A percentile compares a stretch with the other conserved stretches of the same genome.
Evolutionary conservation across 768 basidiomycete genomes (phyloP).

Genomic region (Panaeolus cyanescens): DNA sequence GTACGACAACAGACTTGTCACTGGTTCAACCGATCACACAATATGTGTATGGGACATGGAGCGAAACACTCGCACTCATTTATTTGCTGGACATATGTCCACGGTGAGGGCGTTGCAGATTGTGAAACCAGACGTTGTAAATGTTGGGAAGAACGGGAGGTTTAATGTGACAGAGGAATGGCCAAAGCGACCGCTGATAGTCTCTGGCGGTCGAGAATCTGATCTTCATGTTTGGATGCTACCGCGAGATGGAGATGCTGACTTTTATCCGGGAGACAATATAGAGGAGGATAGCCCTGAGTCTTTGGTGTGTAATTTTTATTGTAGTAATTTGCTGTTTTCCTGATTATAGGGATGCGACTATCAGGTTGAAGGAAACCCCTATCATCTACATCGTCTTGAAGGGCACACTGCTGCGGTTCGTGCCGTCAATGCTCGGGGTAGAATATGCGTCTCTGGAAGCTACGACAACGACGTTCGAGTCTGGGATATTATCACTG

Average conservation of each 20-base stretch:
- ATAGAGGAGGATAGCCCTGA: background rate
- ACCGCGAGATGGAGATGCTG: background rate
- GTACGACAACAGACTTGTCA: background rate
- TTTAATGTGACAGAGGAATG: background rate
- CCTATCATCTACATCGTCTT: background rate
- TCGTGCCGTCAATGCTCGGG: background rate
- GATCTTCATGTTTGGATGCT: background rate
- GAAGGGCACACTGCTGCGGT: background rate
- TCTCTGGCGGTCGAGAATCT: background rate
- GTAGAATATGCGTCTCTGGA: background rate
- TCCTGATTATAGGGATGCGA: background rate
- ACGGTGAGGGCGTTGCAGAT: background rate
- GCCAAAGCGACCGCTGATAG: background rate
- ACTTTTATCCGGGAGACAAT: background rate
- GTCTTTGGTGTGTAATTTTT: background rate
- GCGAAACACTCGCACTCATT: background rate
- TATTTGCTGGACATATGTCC: background rate
- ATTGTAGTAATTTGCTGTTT: background rate
- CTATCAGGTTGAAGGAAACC: background rate
- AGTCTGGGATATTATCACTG: background rate
- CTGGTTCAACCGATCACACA: background rate
- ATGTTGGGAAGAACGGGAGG: background rate
- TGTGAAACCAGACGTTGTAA: background rate
- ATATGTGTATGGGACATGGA: background rate
- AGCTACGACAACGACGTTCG: background rate